Conservation (phyloP, 495 filamentous ascomycete species). For the Podospora tetraspora region DNA sequence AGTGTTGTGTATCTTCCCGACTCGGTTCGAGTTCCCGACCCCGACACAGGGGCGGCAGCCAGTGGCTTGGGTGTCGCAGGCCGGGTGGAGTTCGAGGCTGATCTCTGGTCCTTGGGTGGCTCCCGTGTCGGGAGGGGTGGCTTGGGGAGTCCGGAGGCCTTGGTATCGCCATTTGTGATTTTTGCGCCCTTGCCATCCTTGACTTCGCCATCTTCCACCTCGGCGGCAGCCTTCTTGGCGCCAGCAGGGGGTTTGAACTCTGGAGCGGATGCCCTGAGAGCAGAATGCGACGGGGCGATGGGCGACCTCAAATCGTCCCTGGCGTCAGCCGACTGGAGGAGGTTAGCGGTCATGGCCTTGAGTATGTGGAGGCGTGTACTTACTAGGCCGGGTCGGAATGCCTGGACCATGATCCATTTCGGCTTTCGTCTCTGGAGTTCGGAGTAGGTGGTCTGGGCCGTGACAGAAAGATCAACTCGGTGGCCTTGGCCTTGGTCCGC, state of each 20-base stretch:
- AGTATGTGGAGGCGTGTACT: constrained; percentile 29
- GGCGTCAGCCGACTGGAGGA: constrained; percentile 34
- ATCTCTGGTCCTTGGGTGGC: constrained; percentile 13
- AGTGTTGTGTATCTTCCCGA: constrained; percentile 34
- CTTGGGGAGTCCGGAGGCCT: not conserved
- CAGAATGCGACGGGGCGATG: constrained; percentile 24
- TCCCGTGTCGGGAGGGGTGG: constrained; percentile 7
- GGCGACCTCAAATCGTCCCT: constrained; percentile 35
- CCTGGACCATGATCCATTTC: constrained; percentile 81
- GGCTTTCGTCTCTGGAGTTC: constrained; percentile 71
- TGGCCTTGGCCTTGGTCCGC: constrained; percentile 56
- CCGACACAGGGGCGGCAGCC: constrained; percentile 13
- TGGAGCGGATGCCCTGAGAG: constrained; percentile 38
- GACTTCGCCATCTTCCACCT: constrained; percentile 77
- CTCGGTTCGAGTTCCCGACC: constrained; percentile 23
- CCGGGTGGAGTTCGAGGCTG: not conserved
- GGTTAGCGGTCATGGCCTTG: constrained; percentile 24
- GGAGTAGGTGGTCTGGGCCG: constrained; percentile 79
- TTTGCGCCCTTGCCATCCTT: constrained; percentile 52
- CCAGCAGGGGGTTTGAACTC: constrained; percentile 43
- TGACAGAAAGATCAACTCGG: constrained; percentile 82
- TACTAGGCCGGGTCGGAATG: constrained; percentile 56
- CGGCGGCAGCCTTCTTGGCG: constrained; percentile 35
- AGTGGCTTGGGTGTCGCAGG: constrained; percentile 20
- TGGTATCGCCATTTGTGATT: constrained; percentile 11